Evolutionary conservation across 2,329 filamentous ascomycete genomes (phyloP).

Genomic region (Ophiostoma angusticollis): DNA sequence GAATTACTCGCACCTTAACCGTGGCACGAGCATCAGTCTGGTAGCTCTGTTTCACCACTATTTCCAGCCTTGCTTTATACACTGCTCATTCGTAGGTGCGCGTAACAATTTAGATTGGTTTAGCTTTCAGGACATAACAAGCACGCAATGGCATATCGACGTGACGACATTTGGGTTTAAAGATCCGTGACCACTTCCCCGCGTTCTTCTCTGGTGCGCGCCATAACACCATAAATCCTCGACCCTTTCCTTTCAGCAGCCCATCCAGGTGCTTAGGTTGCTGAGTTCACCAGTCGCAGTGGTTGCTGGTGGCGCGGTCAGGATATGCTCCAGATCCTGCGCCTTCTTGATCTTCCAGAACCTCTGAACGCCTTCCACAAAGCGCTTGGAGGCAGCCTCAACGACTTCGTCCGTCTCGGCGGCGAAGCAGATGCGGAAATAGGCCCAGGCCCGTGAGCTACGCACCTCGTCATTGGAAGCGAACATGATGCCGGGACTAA

Average conservation of each 20-base stretch:
- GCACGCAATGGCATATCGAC: no score
- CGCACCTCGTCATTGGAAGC: slow-evolving; percentile 49
- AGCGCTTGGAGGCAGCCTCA: slow-evolving; percentile 44
- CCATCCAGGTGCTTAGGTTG: slow-evolving; percentile 20
- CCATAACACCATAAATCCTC: no score
- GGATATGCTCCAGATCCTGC: slow-evolving; percentile 50
- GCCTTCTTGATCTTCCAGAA: slow-evolving; percentile 68
- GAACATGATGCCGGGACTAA: slow-evolving; percentile 62
- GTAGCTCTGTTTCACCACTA: no score
- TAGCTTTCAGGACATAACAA: no score
- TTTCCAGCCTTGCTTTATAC: no score
- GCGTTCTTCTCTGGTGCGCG: no score
- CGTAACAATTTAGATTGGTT: no score
- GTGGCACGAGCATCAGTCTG: no score
- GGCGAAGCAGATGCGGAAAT: slow-evolving; percentile 71
- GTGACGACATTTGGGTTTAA: no score
- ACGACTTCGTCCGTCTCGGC: slow-evolving; percentile 65
- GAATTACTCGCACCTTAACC: no score
- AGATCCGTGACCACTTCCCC: no score
- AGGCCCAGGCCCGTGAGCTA: slow-evolving; percentile 51
- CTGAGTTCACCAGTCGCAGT: slow-evolving; percentile 16
- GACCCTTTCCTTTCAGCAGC: slow-evolving; percentile 17
- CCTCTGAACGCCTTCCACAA: slow-evolving; percentile 53
- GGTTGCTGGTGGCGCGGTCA: slow-evolving; percentile 23
- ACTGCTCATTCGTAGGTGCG: no score